Evolutionary conservation across 2,329 filamentous ascomycete genomes (phyloP).

Genomic region (Ramularia endophylla): DNA sequence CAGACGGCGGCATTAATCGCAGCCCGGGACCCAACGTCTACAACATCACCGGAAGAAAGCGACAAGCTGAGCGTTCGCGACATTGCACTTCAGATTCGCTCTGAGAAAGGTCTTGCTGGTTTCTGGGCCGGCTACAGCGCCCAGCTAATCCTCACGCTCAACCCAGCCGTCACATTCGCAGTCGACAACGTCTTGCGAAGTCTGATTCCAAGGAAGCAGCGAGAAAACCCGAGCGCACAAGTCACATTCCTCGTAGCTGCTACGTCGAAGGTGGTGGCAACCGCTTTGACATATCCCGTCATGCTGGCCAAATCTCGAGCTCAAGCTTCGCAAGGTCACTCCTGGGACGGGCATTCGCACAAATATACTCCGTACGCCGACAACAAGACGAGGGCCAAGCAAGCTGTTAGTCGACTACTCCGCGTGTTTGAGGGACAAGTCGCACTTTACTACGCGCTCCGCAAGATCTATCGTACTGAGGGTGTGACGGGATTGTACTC

Average conservation of each 20-base stretch:
- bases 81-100: constrained; percentile 58
- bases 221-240: constrained; percentile 47
- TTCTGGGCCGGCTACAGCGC: constrained; percentile 90
- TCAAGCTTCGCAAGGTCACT: constrained; percentile 50
- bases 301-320: constrained; percentile 76
- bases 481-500: constrained; percentile 67
- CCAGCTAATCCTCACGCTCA: constrained; percentile 71
- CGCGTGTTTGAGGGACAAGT: constrained; percentile 26
- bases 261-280: constrained; percentile 70
- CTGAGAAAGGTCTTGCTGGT: constrained; percentile 65
- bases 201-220: constrained; percentile 50
- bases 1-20: constrained; percentile 59
- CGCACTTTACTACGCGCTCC: constrained; percentile 26
- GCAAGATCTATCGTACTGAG: constrained; percentile 43
- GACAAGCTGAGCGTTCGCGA: constrained; percentile 41
- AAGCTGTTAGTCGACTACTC: constrained; percentile 13
- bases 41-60: constrained; percentile 19
- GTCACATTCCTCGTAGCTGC: constrained; percentile 65
- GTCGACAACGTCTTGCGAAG: constrained; percentile 67
- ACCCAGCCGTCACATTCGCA: constrained; percentile 81
- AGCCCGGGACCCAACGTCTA: constrained; percentile 32
- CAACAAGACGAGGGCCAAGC: constrained; percentile 10
- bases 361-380: constrained; percentile 15
- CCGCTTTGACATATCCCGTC: constrained; percentile 75
- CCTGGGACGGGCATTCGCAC: constrained; percentile 20